phyloP scores from a whole-genome alignment of 2,329 filamentous ascomycete species.

The Macrophomina pseudophaseolina region DNA sequence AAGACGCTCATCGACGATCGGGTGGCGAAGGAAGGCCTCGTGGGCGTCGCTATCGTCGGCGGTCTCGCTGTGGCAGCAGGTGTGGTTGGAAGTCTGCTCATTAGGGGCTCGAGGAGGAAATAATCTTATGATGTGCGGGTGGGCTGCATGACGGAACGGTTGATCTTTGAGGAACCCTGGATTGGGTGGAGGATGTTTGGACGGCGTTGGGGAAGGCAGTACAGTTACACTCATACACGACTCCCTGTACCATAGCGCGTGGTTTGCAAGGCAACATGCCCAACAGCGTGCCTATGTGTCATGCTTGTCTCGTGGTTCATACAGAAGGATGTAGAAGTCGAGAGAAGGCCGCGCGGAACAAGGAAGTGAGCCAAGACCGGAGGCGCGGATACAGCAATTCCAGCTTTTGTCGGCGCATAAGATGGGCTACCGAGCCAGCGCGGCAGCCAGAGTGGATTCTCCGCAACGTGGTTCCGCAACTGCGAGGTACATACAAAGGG shows the following conservation, averaged over 20 bases:
- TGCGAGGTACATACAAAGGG: background rate
- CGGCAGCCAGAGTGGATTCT: background rate
- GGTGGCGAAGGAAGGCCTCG: constrained; percentile 89
- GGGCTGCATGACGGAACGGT: background rate
- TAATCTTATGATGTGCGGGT: constrained; percentile 33
- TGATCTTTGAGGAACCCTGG: background rate
- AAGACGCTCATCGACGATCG: constrained; percentile 91
- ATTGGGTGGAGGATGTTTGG: constrained; percentile 13
- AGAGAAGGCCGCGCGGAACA: background rate
- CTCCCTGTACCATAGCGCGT: constrained; percentile 9
- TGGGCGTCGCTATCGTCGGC: constrained; percentile 94
- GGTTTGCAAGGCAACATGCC: constrained; percentile 8
- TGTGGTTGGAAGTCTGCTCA: constrained; percentile 85
- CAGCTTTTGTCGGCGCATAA: background rate
- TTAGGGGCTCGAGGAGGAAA: constrained; percentile 74
- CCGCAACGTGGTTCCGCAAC: constrained; percentile 3
- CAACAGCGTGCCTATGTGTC: background rate
- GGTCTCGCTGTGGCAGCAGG: constrained; percentile 91
- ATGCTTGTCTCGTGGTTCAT: background rate
- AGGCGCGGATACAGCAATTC: background rate
- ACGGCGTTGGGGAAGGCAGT: constrained; percentile 15
- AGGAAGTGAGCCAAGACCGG: constrained; percentile 5
- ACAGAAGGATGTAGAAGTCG: constrained; percentile 2
- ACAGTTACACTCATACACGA: constrained; percentile 9
- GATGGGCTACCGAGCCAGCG: background rate